These are phyloP conservation scores for Perkinsus olseni DNA, from an alignment of 169 alveolate genomes.

Conservation along the genomic window DNA sequence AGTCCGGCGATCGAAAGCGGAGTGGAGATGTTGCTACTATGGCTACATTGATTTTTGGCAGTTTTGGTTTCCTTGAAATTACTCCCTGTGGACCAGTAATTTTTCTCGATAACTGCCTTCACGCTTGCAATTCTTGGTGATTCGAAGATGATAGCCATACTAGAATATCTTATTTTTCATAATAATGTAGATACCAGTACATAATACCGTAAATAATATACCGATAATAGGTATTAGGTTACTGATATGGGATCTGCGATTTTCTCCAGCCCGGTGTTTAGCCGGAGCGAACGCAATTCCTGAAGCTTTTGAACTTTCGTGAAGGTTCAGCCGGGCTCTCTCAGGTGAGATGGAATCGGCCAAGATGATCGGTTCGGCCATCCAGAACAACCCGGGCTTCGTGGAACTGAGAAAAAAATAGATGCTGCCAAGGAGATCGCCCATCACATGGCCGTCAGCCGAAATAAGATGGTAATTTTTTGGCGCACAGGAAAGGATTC, in stretches of 20 bases:
- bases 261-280: not conserved
- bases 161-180: not conserved
- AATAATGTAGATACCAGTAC: not conserved
- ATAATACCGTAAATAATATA: too few relatives aligned
- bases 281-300: not conserved
- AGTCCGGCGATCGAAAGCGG: too few relatives aligned
- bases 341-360: not conserved
- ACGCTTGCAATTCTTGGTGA: too few relatives aligned
- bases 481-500: not conserved
- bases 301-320: not conserved
- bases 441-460: conserved; percentile 69
- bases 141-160: not conserved
- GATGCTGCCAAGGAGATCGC: conserved; percentile 90
- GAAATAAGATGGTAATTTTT: conserved; percentile 58
- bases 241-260: not conserved
- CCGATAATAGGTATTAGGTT: too few relatives aligned
- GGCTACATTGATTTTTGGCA: too few relatives aligned
- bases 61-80: too few relatives aligned
- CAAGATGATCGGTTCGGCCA: conserved; percentile 49
- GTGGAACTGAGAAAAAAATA: conserved; percentile 82
- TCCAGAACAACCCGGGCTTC: conserved; percentile 57
- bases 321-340: not conserved
- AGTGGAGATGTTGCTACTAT: too few relatives aligned
- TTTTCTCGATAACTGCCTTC: too few relatives aligned
- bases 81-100: too few relatives aligned